Evolutionary conservation across 257 asterid species (phyloP).

Genomic region (Solanum infundibuliforme): DNA sequence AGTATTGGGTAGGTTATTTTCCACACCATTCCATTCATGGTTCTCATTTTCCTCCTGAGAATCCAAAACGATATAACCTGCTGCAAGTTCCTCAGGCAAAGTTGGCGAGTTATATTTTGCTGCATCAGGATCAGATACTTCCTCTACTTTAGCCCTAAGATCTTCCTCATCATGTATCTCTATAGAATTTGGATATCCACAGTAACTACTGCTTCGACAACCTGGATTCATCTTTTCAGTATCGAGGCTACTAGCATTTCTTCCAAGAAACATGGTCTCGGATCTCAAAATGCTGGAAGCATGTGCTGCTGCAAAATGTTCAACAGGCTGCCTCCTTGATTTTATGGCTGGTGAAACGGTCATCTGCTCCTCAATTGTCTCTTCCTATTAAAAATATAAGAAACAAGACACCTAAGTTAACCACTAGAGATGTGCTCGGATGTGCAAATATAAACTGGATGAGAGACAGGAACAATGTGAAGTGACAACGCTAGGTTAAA

Average conservation of each 20-base stretch:
- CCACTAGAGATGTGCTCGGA: not conserved
- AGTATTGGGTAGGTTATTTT: not conserved
- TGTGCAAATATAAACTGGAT: not conserved
- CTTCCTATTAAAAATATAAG: slow-evolving; percentile 24
- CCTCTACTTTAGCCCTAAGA: not conserved
- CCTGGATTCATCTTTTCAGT: slow-evolving; percentile 1
- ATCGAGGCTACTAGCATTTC: not conserved
- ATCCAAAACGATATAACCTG: not conserved
- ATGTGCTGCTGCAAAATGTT: not conserved
- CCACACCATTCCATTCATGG: not conserved
- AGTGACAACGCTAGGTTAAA: not conserved
- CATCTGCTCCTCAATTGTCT: slow-evolving; percentile 9
- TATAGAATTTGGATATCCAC: slow-evolving; percentile 3
- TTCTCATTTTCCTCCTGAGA: slow-evolving; percentile 1
- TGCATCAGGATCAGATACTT: not conserved
- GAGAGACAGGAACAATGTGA: not conserved
- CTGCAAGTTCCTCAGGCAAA: not conserved
- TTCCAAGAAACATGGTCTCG: not conserved
- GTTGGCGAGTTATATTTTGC: not conserved
- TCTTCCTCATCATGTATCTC: slow-evolving; percentile 14
- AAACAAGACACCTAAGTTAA: not conserved
- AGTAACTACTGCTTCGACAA: not conserved
- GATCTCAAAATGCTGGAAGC: not conserved
- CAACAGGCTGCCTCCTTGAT: slow-evolving; percentile 7
- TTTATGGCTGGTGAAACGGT: slow-evolving; percentile 1